phyloP scores from a whole-genome alignment of 768 basidiomycete species.

The Agaricus sinodeliciosus region DNA sequence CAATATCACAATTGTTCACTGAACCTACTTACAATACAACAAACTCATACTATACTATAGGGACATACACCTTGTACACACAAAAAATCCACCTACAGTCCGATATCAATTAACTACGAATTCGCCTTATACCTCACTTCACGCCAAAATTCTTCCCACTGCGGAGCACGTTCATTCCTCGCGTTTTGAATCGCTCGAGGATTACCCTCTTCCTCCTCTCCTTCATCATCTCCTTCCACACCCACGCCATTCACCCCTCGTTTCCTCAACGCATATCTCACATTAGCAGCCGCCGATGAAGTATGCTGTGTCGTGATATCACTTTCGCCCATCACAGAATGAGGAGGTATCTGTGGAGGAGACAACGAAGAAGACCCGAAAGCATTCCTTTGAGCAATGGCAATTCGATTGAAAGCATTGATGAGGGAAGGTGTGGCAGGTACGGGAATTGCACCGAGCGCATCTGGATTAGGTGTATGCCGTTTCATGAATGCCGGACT shows the following conservation, averaged over 20 bases:
- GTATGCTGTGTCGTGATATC: not conserved
- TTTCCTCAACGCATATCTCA: conserved; percentile 8
- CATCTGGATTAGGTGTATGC: conserved; percentile 17
- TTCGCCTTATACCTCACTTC: conserved; percentile 25
- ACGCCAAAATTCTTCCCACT: conserved; percentile 31
- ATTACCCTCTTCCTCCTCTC: not conserved
- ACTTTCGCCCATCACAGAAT: not conserved
- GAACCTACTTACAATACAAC: too few species aligned
- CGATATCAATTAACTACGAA: not conserved
- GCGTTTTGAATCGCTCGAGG: not conserved
- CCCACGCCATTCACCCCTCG: conserved; percentile 5
- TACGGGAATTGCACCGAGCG: conserved; percentile 30
- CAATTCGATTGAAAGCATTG: conserved; percentile 54
- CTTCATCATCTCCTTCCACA: not conserved
- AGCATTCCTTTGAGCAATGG: conserved; percentile 48
- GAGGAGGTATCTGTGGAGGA: not conserved
- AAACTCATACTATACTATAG: not conserved
- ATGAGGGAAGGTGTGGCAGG: conserved; percentile 63
- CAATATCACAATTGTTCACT: not conserved
- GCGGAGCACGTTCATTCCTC: conserved; percentile 14
- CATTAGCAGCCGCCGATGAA: not conserved
- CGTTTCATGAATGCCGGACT: conserved; percentile 44
- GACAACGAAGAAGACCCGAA: conserved; percentile 20
- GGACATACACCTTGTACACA: not conserved
- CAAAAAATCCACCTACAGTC: not conserved